Evolutionary conservation across 108 stramenopile species (phyloP).

Genomic region (Aurantiochytrium sp.): DNA sequence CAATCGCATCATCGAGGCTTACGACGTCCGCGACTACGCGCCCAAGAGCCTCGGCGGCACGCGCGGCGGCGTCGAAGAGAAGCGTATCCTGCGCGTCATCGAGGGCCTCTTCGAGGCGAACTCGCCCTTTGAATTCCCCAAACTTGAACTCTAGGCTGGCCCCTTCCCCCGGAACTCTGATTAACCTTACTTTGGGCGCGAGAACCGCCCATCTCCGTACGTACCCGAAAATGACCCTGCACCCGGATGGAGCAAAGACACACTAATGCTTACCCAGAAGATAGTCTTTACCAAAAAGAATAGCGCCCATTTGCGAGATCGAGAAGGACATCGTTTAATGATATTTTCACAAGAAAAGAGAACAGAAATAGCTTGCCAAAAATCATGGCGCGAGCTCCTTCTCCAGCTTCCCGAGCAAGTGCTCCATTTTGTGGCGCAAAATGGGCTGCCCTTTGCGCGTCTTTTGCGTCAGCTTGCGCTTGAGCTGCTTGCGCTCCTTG

Average conservation of each 20-base stretch:
- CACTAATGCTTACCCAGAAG: no score
- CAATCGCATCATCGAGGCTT: neutral
- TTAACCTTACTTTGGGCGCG: neutral
- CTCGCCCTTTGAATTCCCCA: neutral
- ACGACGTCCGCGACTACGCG: neutral
- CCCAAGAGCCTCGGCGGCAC: neutral
- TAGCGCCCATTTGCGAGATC: no score
- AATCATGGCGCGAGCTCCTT: neutral
- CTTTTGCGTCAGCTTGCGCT: neutral
- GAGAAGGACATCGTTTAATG: no score
- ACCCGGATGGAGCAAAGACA: no score
- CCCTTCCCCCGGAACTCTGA: neutral
- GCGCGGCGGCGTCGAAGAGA: neutral
- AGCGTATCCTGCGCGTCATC: neutral
- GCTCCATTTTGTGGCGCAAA: conserved; percentile 5
- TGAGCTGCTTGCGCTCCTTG: neutral
- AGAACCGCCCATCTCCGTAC: neutral
- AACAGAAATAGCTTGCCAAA: neutral
- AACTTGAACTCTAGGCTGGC: neutral
- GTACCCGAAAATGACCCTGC: neutral
- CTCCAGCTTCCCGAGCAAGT: neutral
- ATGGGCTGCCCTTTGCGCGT: conserved; percentile 10
- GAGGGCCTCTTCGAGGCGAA: neutral
- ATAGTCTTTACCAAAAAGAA: no score
- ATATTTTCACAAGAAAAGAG: no score